Base-by-base conservation (phyloP, 1,284 basidiomycete species). In the Cystobasidiaceae sp. region DNA sequence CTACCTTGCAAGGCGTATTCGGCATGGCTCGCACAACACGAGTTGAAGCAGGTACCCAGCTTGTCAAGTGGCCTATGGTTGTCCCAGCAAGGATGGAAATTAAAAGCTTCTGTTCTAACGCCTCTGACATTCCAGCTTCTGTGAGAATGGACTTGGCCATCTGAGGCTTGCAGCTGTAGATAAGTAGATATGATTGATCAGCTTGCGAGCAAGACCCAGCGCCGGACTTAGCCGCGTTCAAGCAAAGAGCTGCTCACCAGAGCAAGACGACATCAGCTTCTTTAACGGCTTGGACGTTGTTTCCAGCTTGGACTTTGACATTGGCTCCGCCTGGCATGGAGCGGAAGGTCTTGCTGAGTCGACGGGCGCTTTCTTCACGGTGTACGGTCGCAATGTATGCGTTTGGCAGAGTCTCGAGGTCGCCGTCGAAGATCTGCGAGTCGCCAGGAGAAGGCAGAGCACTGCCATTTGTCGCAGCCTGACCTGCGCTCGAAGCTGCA, bases 51-150 rank as follows among this genome's bases (percentile, higher is more conserved):
- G 82, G 80, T 28, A 94, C 89, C 87, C 87, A 89, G 8, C 77
- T 81, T 55, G 81, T 78, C 44, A 98, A 81, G 78, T 97, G 93
- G 17, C 81, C 72, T 71, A 97, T 90, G 17, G 89, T 94, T 4
- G 97, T 86, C 70, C 96, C 96, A 8, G 96, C 94, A 45, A 96
- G 86, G 73, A 98, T 97, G 71, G 93, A 97, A 75, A 97, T 89
- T 66, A 99, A 81, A 1, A 98, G 83, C 78, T 98, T 98, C 52
- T 87, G 87, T 33, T 85, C 83, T 45, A 98, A 80, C 0, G 92
- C 94, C 63, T 91, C 87, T 50, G 81, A 80, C 81, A 98, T 89
- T n/a, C 92, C 93, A 6, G 82, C 74, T 73, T 90, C 86, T 19
- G 76, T 77, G 21, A 98, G 80, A 70, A 98, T 89, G 23, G 79